Base-by-base conservation (phyloP, 345 rosid species). In the Nephelium lappaceum region DNA sequence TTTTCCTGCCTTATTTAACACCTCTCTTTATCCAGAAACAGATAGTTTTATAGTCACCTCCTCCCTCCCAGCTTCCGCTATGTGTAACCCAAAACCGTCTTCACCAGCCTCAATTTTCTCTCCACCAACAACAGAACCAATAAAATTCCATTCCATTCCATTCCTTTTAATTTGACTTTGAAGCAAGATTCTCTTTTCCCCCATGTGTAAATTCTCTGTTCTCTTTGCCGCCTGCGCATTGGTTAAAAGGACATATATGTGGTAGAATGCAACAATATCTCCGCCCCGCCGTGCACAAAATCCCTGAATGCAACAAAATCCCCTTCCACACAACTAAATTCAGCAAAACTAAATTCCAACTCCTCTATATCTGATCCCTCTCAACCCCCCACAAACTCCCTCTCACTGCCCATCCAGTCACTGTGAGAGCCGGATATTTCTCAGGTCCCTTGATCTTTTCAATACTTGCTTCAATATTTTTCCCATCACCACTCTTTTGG, bases 41-140 rank as follows among this genome's bases (percentile, higher is more conserved):
- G 19, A 23, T 39, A 41, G 43, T 61, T 51, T 39, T 53, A 58
- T 36, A 71, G 31, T 11, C 19, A 43, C 18, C 58, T 10, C n/a
- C 15, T 14, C 57, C 24, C 51, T 45, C 8, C 12, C 10, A 31
- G 36, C 36, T 31, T 16, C n/a, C 45, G 74, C 25, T 73, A 92
- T 91, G 97, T 90, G 90, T 81, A 92, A 87, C 80, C 83, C 89
- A 77, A 87, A 83, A 57, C 86, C 96, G 67, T 85, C 93, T 77
- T 86, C 89, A 70, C 85, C 94, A 18, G 77, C 90, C 11, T 81
- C 95, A 66, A 80, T 91, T 62, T 80, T 80, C 73, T 77, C 86
- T 77, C 75, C 8, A 60, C 5, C 3, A 60, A 2, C 78, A 77
- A 76, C 24, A 84, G 79, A 78, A 71, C 87, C 80, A n/a, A n/a